Evolutionary conservation across 257 asterid genomes (phyloP).

Genomic region (Solanum virginianum): DNA sequence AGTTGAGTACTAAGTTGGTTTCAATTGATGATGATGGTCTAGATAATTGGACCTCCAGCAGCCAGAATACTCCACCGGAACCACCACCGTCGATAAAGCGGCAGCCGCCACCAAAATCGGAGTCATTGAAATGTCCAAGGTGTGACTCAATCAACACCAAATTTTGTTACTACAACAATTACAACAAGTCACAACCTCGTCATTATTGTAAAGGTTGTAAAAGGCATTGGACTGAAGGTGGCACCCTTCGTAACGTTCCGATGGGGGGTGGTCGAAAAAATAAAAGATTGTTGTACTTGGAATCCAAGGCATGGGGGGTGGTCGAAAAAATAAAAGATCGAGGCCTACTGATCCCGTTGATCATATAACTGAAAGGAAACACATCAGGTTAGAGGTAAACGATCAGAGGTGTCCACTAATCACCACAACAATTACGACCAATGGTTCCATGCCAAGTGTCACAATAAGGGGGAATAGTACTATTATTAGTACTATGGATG

Average conservation of each 20-base stretch:
- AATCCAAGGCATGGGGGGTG: slow-evolving; percentile 76
- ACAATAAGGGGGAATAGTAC: not conserved
- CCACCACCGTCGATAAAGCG: slow-evolving; percentile 13
- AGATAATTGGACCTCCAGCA: slow-evolving; percentile 2
- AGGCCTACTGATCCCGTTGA: slow-evolving; percentile 9
- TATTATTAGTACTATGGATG: not conserved
- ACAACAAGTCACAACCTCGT: slow-evolving; percentile 65
- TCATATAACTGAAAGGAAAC: not conserved
- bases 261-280: slow-evolving; percentile 65
- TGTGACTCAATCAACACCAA: slow-evolving; percentile 49
- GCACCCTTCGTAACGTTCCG: slow-evolving; percentile 64
- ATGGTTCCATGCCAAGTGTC: not conserved
- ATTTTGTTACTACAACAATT: slow-evolving; percentile 74
- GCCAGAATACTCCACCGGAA: slow-evolving; percentile 1
- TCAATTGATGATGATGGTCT: slow-evolving; percentile 8
- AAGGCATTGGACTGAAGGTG: slow-evolving; percentile 81
- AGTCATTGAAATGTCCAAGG: slow-evolving; percentile 53
- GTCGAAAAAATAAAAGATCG: slow-evolving; percentile 57
- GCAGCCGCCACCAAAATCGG: slow-evolving; percentile 13
- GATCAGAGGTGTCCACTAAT: not conserved
- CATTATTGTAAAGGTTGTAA: slow-evolving; percentile 69
- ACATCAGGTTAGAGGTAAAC: not conserved
- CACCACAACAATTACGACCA: not conserved
- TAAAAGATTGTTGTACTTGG: no score
- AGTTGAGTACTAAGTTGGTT: slow-evolving; percentile 17